These are phyloP conservation scores for Coriolopsis trogii DNA, from an alignment of 1,284 basidiomycete species.

Conservation along the genomic window DNA sequence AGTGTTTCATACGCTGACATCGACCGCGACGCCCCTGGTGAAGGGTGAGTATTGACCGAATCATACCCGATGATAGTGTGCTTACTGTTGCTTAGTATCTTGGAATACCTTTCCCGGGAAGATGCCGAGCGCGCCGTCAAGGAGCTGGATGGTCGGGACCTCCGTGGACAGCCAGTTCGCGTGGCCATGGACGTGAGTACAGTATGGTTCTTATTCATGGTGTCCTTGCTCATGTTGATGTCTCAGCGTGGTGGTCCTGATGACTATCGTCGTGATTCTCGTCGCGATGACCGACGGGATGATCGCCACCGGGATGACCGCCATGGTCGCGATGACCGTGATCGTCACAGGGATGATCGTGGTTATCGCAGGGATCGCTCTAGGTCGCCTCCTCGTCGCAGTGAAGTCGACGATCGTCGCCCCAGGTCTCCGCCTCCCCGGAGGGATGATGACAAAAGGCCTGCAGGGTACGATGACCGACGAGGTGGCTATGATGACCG, in stretches of 20 bases:
- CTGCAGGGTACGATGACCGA: constrained; percentile 86
- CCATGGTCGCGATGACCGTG: constrained; percentile 42
- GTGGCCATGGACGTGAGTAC: constrained; percentile 73
- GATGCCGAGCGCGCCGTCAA: constrained; percentile 93
- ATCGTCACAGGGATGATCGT: constrained; percentile 40
- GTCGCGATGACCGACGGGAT: constrained; percentile 48
- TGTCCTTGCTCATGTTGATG: too few species aligned
- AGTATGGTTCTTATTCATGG: constrained; percentile 30
- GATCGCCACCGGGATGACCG: constrained; percentile 37
- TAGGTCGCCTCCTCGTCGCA: constrained; percentile 65
- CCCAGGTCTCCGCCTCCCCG: constrained; percentile 76
- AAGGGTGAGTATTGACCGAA: constrained; percentile 82
- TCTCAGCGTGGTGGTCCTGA: constrained; percentile 60
- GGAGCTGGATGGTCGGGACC: constrained; percentile 80
- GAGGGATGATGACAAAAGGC: constrained; percentile 76
- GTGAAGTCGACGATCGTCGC: constrained; percentile 70
- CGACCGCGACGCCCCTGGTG: constrained; percentile 79
- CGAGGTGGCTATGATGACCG: constrained; percentile 76
- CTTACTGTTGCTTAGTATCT: constrained; percentile 55
- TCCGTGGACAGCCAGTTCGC: constrained; percentile 79
- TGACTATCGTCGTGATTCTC: constrained; percentile 39
- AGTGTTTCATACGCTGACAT: constrained; percentile 93
- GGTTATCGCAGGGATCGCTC: constrained; percentile 65
- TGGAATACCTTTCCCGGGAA: constrained; percentile 86
- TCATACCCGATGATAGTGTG: neutral